Evolutionary conservation across 2,329 filamentous ascomycete genomes (phyloP).

Genomic region (Zasmidium angulare): DNA sequence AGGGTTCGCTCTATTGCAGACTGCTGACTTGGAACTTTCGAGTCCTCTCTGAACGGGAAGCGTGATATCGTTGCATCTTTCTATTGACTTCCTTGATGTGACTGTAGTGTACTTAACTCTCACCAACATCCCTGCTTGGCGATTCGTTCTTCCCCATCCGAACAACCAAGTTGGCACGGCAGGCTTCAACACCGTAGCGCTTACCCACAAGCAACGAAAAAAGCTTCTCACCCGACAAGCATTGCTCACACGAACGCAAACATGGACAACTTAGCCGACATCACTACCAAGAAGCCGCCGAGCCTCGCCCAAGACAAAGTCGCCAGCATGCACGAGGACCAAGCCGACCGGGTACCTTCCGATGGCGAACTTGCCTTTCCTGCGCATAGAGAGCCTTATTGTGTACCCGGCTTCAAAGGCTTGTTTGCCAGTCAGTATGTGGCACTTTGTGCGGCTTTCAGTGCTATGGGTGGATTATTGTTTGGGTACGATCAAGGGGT

Average conservation of each 20-base stretch:
- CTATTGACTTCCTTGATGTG: not conserved
- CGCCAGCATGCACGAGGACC: not conserved
- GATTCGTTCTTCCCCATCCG: not conserved
- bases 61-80: not conserved
- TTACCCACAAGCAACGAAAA: not conserved
- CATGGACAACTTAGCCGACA: not conserved
- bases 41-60: not conserved
- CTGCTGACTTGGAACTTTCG: not conserved
- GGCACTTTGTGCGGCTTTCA: conserved; percentile 50
- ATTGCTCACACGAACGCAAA: not conserved
- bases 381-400: conserved; percentile 26
- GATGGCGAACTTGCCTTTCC: too few species aligned
- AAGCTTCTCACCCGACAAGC: not conserved
- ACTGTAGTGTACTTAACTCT: not conserved
- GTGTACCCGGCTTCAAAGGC: conserved; percentile 40
- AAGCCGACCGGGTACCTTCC: not conserved
- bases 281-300: not conserved
- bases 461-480: conserved; percentile 44
- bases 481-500: conserved; percentile 27
- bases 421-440: conserved; percentile 52
- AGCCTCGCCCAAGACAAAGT: not conserved
- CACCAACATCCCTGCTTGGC: not conserved
- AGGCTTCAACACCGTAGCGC: not conserved
- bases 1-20: not conserved
- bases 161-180: too few species aligned